Evolutionary conservation across 2,329 filamentous ascomycete species (phyloP), one percentile per base, ranked within the genome.

Genomic region (Boeremia lycopersici): DNA sequence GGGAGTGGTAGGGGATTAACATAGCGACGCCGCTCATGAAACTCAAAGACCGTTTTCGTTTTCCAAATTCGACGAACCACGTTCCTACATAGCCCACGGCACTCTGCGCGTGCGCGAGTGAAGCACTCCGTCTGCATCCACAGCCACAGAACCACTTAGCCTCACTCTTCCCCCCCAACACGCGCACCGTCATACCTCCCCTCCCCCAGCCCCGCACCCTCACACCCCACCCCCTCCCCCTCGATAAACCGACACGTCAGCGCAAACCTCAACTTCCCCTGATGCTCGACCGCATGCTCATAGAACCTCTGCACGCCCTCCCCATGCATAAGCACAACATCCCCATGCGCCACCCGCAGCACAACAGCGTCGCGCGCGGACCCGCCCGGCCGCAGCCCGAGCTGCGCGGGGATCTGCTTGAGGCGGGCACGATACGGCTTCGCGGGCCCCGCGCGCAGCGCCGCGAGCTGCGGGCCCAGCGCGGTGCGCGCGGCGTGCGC

Each of bases 311-410:
- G 87, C 11, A 89, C 82, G 0, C 76, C 73, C 0, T 74, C 74
- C 0, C 86, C 86, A 60, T 86, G 81, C 86, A 89, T 89, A 15
- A 88, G 74, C 2, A 86, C 79, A 10, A 89, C 81, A 64, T 89
- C 86, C 0, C 86, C 87, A 65, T 89, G 86, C 7, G 79, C 76
- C 3, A 89, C 72, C 1, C 76, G 72, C 64, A 85, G 68, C 1
- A 71, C 76, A 12, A 85, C 72, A 59, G 72, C 69, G 3, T 71
- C 69, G n/a, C 55, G 73, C 28, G 64, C 61, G 30, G 71, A 64
- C 2, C 68, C 64, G 13, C 67, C 70, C 8, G 64, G 56, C 41
- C 63, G 68, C 2, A 78, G 51, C 0, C 63, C 64, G 1, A 81
- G 57, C n/a, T 79, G 68, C n/a, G 67, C 69, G 0, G 75, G 71